Evolutionary conservation across 2,329 filamentous ascomycete genomes (phyloP), one percentile per base, ranked within the genome.

Genomic region (Graphium sp.): DNA sequence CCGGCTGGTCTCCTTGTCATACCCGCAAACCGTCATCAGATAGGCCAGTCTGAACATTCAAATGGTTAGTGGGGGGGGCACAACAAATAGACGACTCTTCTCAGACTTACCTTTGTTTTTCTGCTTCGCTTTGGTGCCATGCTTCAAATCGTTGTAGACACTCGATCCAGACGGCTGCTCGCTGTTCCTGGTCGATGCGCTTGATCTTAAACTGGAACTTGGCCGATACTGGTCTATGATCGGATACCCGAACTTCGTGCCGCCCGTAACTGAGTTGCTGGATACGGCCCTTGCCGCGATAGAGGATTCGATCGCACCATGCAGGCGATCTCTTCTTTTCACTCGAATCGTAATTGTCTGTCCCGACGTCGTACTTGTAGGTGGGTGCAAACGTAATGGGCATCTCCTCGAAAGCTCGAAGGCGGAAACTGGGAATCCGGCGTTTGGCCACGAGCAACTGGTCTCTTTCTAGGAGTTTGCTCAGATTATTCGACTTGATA

Each of bases 301-400:
- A 92, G n/a, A 98, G 57, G 21, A 98, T 56, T 20, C 89, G 72
- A 56, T 98, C 89, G 48, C 89, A 98, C 89, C 89, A 98, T 2
- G 89, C 89, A 0, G 89, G 89, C 14, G 82, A 78, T 28, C 89
- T 71, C 49, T 82, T 82, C 62, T 98, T 98, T 50, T 98, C 89
- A 41, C 80, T 87, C 1, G 80, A 78, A 47, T 98, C 89, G 49
- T 95, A 98, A 6, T 72, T 78, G 45, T 95, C 87, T 0, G 83
- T 91, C 11, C 85, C 85, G 1, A 95, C 83, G 41, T 98, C 89
- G 49, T 98, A 98, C 49, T 98, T 98, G 61, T 98, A 98, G 0
- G 89, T 98, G 1, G 89, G 89, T 6, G 83, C 76, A 47, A 98
- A 98, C 0, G 73, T 77, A 42, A 98, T 94, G 1, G 79, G 80